Evolutionary conservation across 176 grass and related monocot genomes (phyloP).

Genomic region (Ananas comosus): DNA sequence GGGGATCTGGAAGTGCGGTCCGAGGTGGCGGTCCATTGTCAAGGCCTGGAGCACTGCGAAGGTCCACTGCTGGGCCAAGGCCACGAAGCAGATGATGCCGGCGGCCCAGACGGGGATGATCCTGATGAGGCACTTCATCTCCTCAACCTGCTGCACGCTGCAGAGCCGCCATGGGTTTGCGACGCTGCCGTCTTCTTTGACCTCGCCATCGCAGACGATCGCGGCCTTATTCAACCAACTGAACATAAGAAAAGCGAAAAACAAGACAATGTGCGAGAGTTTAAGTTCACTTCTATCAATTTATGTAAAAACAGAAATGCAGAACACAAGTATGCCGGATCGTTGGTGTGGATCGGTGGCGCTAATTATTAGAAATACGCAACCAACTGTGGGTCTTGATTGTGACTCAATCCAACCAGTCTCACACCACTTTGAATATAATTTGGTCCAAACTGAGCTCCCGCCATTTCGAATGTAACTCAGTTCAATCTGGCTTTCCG

Average conservation of each 20-base stretch:
- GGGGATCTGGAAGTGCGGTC: conserved; percentile 50
- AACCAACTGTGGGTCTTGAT: too few species aligned
- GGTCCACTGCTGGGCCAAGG: conserved; percentile 54
- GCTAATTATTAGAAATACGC: too few species aligned
- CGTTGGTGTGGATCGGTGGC: too few species aligned
- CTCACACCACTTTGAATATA: too few species aligned
- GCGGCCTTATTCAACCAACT: conserved; percentile 71
- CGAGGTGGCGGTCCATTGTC: conserved; percentile 51
- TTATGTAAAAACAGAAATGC: too few species aligned
- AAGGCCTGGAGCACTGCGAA: conserved; percentile 50
- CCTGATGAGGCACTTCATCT: conserved; percentile 67
- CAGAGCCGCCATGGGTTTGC: conserved; percentile 52
- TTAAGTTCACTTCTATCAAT: too few species aligned
- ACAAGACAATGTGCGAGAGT: too few species aligned
- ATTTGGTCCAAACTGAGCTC: too few species aligned
- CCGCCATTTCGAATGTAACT: too few species aligned
- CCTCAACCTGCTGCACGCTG: conserved; percentile 71
- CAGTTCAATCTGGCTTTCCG: too few species aligned
- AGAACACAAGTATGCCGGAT: too few species aligned
- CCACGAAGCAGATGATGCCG: conserved; percentile 49
- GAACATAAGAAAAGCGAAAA: neutral
- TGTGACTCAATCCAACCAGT: too few species aligned
- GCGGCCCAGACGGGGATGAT: conserved; percentile 64
- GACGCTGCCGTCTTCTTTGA: conserved; percentile 34
- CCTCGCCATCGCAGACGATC: conserved; percentile 41